phyloP scores from a whole-genome alignment of 306 rosid species.

The Dryas alaskensis region DNA sequence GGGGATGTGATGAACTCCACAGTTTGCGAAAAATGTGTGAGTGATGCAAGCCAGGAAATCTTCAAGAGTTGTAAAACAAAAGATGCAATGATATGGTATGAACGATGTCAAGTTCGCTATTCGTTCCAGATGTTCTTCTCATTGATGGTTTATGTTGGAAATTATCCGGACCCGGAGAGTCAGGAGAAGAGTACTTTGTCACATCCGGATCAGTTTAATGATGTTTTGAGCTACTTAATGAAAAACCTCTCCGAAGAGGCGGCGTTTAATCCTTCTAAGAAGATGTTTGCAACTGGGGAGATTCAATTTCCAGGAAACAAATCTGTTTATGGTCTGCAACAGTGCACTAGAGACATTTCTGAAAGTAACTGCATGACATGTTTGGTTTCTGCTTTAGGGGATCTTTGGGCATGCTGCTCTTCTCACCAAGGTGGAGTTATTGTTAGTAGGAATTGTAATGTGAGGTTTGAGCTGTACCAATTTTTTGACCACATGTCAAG shows the following conservation, averaged over 20 bases:
- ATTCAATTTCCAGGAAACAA: constrained; percentile 9
- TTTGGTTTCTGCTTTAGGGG: constrained; percentile 37
- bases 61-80: constrained; percentile 30
- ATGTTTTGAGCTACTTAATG: constrained; percentile 31
- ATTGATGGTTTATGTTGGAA: constrained; percentile 34
- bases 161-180: constrained; percentile 21
- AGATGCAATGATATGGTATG: constrained; percentile 63
- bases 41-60: constrained; percentile 45
- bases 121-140: constrained; percentile 44
- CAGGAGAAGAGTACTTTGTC: constrained; percentile 23
- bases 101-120: constrained; percentile 57
- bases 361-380: constrained; percentile 27
- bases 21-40: constrained; percentile 41
- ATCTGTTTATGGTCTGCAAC: constrained; percentile 55
- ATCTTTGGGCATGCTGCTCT: constrained; percentile 39
- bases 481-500: constrained; percentile 38
- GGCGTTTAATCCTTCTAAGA: constrained; percentile 16
- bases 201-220: constrained; percentile 16
- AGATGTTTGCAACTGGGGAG: constrained; percentile 53
- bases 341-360: constrained; percentile 51
- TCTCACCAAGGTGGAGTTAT: constrained; percentile 33
- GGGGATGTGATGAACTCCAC: constrained; percentile 57
- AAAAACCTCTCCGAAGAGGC: constrained; percentile 29
- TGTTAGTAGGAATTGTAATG: constrained; percentile 42
- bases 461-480: constrained; percentile 32